Evolutionary conservation across 2,329 filamentous ascomycete species (phyloP).

Genomic region (Colletotrichum euphorbiae): DNA sequence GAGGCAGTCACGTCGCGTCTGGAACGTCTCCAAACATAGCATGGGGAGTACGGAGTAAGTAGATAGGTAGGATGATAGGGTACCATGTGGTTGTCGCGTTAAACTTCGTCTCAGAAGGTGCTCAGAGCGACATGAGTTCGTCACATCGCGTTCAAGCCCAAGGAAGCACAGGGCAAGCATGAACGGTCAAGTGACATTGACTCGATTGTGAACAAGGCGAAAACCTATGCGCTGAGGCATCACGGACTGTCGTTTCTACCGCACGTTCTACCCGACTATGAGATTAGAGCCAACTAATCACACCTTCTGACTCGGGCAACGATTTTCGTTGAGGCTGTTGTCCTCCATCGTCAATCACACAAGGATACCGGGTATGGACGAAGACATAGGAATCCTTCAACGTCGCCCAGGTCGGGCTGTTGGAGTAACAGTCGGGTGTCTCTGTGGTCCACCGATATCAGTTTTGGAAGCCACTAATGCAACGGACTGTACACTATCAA

Average conservation of each 20-base stretch:
- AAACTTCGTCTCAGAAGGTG: conserved; percentile 13
- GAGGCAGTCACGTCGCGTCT: conserved; percentile 74
- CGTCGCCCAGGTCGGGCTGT: neutral
- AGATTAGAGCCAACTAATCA: neutral
- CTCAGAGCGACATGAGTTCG: conserved; percentile 14
- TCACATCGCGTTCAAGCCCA: conserved; percentile 6
- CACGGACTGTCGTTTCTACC: neutral
- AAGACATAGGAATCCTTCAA: neutral
- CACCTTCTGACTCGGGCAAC: conserved; percentile 5
- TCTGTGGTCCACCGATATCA: neutral
- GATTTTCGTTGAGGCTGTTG: conserved; percentile 15
- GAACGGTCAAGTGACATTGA: conserved; percentile 15
- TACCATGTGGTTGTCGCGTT: conserved; percentile 13
- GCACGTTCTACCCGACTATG: conserved; percentile 1
- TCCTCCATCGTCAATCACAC: neutral
- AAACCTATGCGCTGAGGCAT: conserved; percentile 7
- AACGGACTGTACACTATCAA: too few species aligned
- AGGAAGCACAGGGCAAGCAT: conserved; percentile 12
- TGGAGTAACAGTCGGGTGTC: neutral
- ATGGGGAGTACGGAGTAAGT: neutral
- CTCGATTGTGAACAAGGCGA: conserved; percentile 10
- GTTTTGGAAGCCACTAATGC: too few species aligned
- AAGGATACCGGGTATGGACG: neutral
- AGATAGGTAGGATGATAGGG: conserved; percentile 29
- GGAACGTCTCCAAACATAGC: conserved; percentile 61